These are phyloP conservation scores for Leishmania tropica DNA, from an alignment of 208 protist species.

Conservation along the genomic window DNA sequence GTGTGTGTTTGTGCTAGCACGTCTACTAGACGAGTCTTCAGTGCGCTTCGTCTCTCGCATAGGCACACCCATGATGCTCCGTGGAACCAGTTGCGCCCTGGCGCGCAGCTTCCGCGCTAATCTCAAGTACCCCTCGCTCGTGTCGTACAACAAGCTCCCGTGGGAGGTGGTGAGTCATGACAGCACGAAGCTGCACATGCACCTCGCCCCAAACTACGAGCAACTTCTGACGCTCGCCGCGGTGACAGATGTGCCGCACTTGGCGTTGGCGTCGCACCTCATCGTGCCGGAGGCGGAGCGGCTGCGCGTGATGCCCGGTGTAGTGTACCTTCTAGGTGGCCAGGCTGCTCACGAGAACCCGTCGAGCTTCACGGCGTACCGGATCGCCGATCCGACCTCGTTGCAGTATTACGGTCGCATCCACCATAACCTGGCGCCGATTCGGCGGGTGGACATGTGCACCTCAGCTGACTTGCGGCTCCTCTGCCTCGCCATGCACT, in stretches of 20 bases:
- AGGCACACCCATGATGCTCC: constrained; percentile 36
- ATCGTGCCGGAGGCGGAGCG: constrained; percentile 45
- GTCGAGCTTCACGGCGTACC: constrained; percentile 50
- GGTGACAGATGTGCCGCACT: constrained; percentile 50
- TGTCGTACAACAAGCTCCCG: constrained; percentile 91
- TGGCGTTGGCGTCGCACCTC: constrained; percentile 46
- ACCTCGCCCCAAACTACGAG: constrained; percentile 80
- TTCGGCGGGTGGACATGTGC: constrained; percentile 57
- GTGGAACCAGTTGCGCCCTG: constrained; percentile 23
- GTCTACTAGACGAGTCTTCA: not conserved
- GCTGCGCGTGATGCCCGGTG: constrained; percentile 74
- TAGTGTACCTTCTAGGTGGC: constrained; percentile 64
- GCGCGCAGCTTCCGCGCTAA: constrained; percentile 63
- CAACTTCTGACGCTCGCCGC: constrained; percentile 79
- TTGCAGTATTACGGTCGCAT: constrained; percentile 87
- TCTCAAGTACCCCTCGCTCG: constrained; percentile 84
- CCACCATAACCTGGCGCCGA: constrained; percentile 41
- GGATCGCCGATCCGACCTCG: constrained; percentile 57
- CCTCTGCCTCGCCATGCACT: constrained; percentile 73
- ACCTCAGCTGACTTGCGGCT: constrained; percentile 77
- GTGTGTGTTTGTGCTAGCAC: not conserved
- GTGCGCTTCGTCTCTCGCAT: constrained; percentile 4
- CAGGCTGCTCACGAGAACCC: constrained; percentile 23
- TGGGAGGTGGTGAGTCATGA: constrained; percentile 86
- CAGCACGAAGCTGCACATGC: constrained; percentile 72